Evolutionary conservation across 345 rosid genomes (phyloP).

Genomic region (Rhizophora mangle): DNA sequence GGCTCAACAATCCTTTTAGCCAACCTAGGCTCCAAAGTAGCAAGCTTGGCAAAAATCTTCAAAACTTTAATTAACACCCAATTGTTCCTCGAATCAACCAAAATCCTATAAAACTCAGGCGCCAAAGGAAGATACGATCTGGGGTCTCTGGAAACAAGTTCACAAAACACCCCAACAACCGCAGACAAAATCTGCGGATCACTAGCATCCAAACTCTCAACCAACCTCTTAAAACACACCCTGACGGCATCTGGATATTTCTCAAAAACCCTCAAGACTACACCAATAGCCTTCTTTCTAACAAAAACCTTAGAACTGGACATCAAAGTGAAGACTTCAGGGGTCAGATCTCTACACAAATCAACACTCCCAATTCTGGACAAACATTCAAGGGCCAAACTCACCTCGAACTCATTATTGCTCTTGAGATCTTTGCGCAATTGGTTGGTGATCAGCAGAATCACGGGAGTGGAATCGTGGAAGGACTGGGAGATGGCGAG

Average conservation of each 20-base stretch:
- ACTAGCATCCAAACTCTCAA: slow-evolving; percentile 77
- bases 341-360: slow-evolving; percentile 80
- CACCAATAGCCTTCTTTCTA: slow-evolving; percentile 73
- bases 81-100: slow-evolving; percentile 84
- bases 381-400: slow-evolving; percentile 79
- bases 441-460: slow-evolving; percentile 82
- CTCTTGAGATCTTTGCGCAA: slow-evolving; percentile 79
- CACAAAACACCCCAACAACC: slow-evolving; percentile 78
- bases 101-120: slow-evolving; percentile 73
- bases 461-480: slow-evolving; percentile 69
- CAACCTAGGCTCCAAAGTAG: slow-evolving; percentile 76
- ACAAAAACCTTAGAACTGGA: slow-evolving; percentile 61
- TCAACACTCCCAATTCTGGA: slow-evolving; percentile 69
- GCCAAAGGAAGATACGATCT: slow-evolving; percentile 78
- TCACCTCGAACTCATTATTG: slow-evolving; percentile 64
- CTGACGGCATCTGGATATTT: slow-evolving; percentile 85
- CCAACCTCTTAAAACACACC: slow-evolving; percentile 87
- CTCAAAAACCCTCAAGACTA: slow-evolving; percentile 70
- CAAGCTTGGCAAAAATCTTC: slow-evolving; percentile 76
- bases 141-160: slow-evolving; percentile 70
- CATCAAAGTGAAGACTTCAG: slow-evolving; percentile 76
- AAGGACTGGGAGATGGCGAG: slow-evolving; percentile 80
- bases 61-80: slow-evolving; percentile 89
- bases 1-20: slow-evolving; percentile 80
- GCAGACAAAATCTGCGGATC: slow-evolving; percentile 63